A percentile compares a stretch with the other conserved stretches of the same genome.
Evolutionary conservation across 768 basidiomycete species (phyloP).

Genomic region (Hysterangium stoloniferum): DNA sequence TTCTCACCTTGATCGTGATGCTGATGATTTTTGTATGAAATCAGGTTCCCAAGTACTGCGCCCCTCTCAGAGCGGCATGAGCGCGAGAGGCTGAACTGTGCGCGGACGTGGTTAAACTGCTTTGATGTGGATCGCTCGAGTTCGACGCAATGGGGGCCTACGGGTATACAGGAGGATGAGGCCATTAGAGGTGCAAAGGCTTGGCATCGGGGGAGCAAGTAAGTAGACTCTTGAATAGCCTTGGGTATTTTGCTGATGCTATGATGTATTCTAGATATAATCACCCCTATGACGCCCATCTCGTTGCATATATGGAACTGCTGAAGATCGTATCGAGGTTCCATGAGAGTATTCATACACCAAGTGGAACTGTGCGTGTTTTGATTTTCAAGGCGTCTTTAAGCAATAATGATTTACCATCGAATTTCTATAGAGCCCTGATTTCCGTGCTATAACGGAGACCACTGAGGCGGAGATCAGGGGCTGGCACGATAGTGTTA

Average conservation of each 20-base stretch:
- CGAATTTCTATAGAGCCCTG: slow-evolving; percentile 47
- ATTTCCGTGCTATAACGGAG: slow-evolving; percentile 57
- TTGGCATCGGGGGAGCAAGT: too few relatives aligned
- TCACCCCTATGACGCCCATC: slow-evolving; percentile 24
- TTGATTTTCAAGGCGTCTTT: too few relatives aligned
- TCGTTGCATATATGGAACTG: slow-evolving; percentile 47
- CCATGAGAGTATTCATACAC: slow-evolving; percentile 37
- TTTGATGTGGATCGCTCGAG: slow-evolving; percentile 69
- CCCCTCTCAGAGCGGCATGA: slow-evolving; percentile 39
- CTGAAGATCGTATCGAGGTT: slow-evolving; percentile 43
- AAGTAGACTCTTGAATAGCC: too few relatives aligned
- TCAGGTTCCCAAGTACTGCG: too few relatives aligned
- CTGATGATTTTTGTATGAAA: too few relatives aligned
- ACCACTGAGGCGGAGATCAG: slow-evolving; percentile 1
- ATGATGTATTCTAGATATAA: too few relatives aligned
- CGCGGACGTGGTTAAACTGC: slow-evolving; percentile 68
- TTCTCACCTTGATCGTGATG: neutral
- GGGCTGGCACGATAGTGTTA: slow-evolving; percentile 6
- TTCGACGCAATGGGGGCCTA: slow-evolving; percentile 71
- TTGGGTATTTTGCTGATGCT: too few relatives aligned
- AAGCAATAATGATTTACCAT: too few relatives aligned
- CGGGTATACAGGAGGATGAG: too few relatives aligned
- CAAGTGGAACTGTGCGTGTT: too few relatives aligned
- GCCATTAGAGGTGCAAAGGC: too few relatives aligned
- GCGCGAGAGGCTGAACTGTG: slow-evolving; percentile 61